These are phyloP conservation scores for Rhizopogon sp. DNA, from an alignment of 768 basidiomycete genomes.

Conservation along the genomic window DNA sequence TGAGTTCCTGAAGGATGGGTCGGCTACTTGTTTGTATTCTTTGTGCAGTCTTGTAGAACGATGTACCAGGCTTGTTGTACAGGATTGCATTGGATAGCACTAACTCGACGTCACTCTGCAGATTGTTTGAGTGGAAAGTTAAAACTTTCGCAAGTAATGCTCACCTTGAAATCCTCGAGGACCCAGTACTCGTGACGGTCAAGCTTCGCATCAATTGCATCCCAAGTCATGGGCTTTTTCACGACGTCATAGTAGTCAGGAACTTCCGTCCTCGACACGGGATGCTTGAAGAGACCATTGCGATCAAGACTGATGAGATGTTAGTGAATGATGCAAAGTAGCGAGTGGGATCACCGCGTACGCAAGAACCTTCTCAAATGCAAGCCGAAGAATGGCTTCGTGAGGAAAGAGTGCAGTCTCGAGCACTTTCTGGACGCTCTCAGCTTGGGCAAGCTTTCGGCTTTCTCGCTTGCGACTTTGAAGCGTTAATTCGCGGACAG, in stretches of 20 bases:
- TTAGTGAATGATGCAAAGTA: slow-evolving; percentile 4
- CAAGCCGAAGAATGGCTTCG: slow-evolving; percentile 50
- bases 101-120: slow-evolving; percentile 73
- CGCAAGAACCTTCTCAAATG: slow-evolving; percentile 70
- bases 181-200: slow-evolving; percentile 82
- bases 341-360: slow-evolving; percentile 30
- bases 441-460: slow-evolving; percentile 67
- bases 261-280: slow-evolving; percentile 73
- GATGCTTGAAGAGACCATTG: slow-evolving; percentile 71
- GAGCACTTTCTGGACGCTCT: slow-evolving; percentile 63
- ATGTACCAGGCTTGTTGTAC: slow-evolving; percentile 78
- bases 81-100: slow-evolving; percentile 75
- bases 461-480: slow-evolving; percentile 74
- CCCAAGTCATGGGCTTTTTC: slow-evolving; percentile 86
- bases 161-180: slow-evolving; percentile 65
- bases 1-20: slow-evolving; percentile 30
- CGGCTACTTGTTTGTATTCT: slow-evolving; percentile 46
- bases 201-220: slow-evolving; percentile 73
- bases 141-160: slow-evolving; percentile 6
- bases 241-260: slow-evolving; percentile 92
- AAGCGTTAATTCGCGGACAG: slow-evolving; percentile 60
- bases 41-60: slow-evolving; percentile 64
- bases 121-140: background rate
- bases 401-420: slow-evolving; percentile 62
- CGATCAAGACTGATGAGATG: slow-evolving; percentile 57